A percentile compares a stretch with the other conserved stretches of the same genome.
phyloP scores from a whole-genome alignment of 345 rosid genomes.

The Gossypium anomalum region DNA sequence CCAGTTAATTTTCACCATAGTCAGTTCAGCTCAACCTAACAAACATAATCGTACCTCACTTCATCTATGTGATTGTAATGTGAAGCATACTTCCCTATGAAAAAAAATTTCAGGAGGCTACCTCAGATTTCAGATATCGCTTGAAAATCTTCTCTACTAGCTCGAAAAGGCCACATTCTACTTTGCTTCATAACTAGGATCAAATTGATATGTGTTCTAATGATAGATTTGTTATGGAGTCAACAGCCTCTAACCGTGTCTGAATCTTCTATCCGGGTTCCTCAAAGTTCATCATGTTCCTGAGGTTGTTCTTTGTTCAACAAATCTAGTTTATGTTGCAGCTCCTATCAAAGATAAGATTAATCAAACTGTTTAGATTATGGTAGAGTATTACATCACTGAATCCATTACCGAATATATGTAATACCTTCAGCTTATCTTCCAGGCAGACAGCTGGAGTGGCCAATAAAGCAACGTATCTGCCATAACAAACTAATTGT shows the following conservation, averaged over 20 bases:
- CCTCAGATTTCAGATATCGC: conserved; percentile 2
- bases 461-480: conserved; percentile 65
- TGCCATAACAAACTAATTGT: conserved; percentile 27
- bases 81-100: conserved; percentile 9
- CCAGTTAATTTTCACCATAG: conserved; percentile 1
- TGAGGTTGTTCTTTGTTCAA: conserved; percentile 59
- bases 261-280: conserved; percentile 3
- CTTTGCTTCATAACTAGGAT: conserved; percentile 5
- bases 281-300: conserved; percentile 70
- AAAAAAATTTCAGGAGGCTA: conserved; percentile 9
- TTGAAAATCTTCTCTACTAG: conserved; percentile 12
- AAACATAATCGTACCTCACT: conserved; percentile 12
- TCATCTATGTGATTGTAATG: conserved; percentile 6
- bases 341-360: conserved; percentile 45
- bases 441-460: conserved; percentile 77
- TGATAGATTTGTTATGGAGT: background rate
- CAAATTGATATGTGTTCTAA: background rate
- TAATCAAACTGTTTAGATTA: conserved; percentile 12
- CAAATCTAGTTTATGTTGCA: conserved; percentile 61
- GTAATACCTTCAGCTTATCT: conserved; percentile 64
- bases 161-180: conserved; percentile 1
- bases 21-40: background rate
- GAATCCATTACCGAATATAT: background rate
- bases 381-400: background rate
- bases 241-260: conserved; percentile 16